These are phyloP conservation scores for Dendrobium chrysotoxum DNA, from an alignment of 106 monocot genomes.

Conservation along the genomic window DNA sequence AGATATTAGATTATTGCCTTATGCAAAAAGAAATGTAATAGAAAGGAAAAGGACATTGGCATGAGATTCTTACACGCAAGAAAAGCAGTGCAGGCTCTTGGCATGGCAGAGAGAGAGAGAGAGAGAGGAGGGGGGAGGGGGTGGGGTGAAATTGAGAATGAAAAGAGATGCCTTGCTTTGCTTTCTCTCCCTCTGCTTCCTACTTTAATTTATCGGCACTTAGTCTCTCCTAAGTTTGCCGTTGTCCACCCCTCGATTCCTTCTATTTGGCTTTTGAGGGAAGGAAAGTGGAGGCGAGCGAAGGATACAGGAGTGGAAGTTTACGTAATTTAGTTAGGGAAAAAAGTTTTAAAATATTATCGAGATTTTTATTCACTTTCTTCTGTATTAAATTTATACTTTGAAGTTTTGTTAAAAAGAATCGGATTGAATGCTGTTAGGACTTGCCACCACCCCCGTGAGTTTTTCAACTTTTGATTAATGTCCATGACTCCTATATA, in stretches of 20 bases:
- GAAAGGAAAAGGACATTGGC: neutral
- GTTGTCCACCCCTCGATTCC: neutral
- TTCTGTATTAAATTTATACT: too few relatives aligned
- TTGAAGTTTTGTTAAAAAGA: too few relatives aligned
- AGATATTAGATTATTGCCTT: neutral
- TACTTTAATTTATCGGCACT: neutral
- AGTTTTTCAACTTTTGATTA: too few relatives aligned
- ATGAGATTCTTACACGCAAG: neutral
- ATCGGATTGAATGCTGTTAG: too few relatives aligned
- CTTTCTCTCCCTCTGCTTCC: neutral
- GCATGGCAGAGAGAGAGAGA: neutral
- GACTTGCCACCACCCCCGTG: too few relatives aligned
- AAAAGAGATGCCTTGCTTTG: conserved; percentile 9
- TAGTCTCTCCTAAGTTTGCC: neutral
- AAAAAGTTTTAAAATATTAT: too few relatives aligned
- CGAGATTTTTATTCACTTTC: too few relatives aligned
- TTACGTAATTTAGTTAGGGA: too few relatives aligned
- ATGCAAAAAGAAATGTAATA: neutral
- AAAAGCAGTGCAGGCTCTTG: neutral
- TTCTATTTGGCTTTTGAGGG: too few relatives aligned
- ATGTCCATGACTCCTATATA: too few relatives aligned
- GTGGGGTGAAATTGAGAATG: neutral
- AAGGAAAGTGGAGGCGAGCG: neutral
- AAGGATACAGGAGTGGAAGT: too few relatives aligned
- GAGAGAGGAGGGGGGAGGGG: neutral